Evolutionary conservation across 2,329 filamentous ascomycete genomes (phyloP).

Genomic region (Penicillium sp.): DNA sequence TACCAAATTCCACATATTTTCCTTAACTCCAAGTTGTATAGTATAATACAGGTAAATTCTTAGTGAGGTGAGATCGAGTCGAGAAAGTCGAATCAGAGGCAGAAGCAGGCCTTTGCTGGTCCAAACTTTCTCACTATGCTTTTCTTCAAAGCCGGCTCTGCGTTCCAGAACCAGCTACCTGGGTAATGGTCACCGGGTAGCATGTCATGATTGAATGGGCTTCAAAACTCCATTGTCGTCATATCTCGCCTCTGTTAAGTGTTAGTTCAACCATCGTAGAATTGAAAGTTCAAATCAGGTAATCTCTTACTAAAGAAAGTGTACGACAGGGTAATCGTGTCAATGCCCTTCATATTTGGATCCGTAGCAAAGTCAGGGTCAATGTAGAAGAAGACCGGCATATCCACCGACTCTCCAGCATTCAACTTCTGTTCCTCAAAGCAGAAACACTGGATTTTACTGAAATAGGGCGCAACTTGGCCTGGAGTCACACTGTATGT

Average conservation of each 20-base stretch:
- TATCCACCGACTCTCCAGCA: slow-evolving; percentile 95
- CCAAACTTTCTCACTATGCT: not conserved
- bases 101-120: not conserved
- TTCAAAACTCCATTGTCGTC: slow-evolving; percentile 76
- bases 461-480: slow-evolving; percentile 96
- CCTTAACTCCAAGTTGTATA: slow-evolving; percentile 16
- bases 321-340: slow-evolving; percentile 94
- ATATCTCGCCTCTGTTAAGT: slow-evolving; percentile 72
- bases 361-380: slow-evolving; percentile 94
- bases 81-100: not conserved
- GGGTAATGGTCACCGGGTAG: not conserved
- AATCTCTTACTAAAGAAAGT: slow-evolving; percentile 88
- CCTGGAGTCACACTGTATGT: slow-evolving; percentile 97
- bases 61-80: slow-evolving; percentile 22
- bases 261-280: slow-evolving; percentile 27
- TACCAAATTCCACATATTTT: not conserved
- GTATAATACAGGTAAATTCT: slow-evolving; percentile 27
- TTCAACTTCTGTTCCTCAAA: slow-evolving; percentile 96
- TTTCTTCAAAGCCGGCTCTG: not conserved
- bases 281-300: not conserved
- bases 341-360: slow-evolving; percentile 87
- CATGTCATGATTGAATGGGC: slow-evolving; percentile 51
- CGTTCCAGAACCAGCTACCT: not conserved
- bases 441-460: slow-evolving; percentile 99
- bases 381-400: slow-evolving; percentile 99